Base-by-base conservation (phyloP, 1,284 basidiomycete species). In the Malassezia cuniculi region DNA sequence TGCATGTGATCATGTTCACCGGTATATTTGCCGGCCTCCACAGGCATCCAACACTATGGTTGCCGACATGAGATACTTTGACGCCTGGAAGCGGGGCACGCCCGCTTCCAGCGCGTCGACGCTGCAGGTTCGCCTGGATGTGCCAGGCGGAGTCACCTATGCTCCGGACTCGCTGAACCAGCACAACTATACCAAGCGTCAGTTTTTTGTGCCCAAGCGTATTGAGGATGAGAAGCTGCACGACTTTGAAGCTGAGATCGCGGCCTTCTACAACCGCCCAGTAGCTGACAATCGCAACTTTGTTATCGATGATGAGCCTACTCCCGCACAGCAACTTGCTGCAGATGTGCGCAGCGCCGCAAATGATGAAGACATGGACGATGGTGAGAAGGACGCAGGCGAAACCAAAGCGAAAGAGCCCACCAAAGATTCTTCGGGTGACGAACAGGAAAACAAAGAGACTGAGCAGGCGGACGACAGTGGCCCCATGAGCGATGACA, bases 121-220 rank as follows among this genome's bases (percentile, higher is more conserved):
- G 3, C 27, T 48, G 2, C 52, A 62, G 29, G 44, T 65, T 15
- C 49, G 61, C 9, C 48, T 62, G n/a, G 62, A 66, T 18, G 52
- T 47, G 4, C 61, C 61, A 0, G 58, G 52, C 12, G 60, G 59
- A n/a, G 41, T 61, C 19, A 49, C 60, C 8, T 60, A 60, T 30
- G 59, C 57, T 1, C 62, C 62, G 0, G 60, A 60, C 41, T 34
- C 42, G 12, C 34, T 54, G 5, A 41, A 44, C 7, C 48, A 52
- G 27, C 62, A 66, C 44, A 64, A 60, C 31, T 47, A 48, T 25
- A 35, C 37, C 20, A 59, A 59, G 34, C 48, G 62, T 1, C 43
- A 62, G 15, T 66, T 66, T 31, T 46, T 57, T 24, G 54, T 36
- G 26, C 42, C 42, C 17, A 36, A 31, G 8, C 36, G 47, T 29